These are phyloP conservation scores for Leishmania tropica DNA, from an alignment of 208 protist species.

Conservation along the genomic window DNA sequence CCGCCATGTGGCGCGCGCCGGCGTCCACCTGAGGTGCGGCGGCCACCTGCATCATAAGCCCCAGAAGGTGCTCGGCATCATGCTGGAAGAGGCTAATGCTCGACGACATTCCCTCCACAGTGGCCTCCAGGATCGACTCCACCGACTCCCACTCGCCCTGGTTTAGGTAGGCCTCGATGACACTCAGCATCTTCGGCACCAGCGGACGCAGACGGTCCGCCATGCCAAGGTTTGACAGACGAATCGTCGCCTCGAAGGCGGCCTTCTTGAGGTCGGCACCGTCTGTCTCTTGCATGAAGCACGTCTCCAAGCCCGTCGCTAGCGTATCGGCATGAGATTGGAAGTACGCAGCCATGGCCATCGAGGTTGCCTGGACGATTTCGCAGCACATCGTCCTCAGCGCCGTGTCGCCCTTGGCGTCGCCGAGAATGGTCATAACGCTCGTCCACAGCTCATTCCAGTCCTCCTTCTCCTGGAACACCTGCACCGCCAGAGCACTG, in stretches of 20 bases:
- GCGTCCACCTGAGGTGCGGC: constrained; percentile 49
- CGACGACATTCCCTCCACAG: constrained; percentile 61
- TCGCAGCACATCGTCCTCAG: constrained; percentile 82
- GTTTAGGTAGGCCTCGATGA: constrained; percentile 69
- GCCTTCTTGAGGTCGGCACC: constrained; percentile 45
- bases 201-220: constrained; percentile 43
- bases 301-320: constrained; percentile 56
- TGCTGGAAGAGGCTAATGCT: constrained; percentile 58
- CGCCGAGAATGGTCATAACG: constrained; percentile 66
- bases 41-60: constrained; percentile 78
- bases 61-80: constrained; percentile 52
- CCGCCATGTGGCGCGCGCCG: constrained; percentile 73
- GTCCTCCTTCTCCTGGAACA: constrained; percentile 61
- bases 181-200: constrained; percentile 68
- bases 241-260: constrained; percentile 68
- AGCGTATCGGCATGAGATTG: constrained; percentile 40
- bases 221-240: constrained; percentile 47
- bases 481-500: constrained; percentile 65
- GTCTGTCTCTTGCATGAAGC: constrained; percentile 36
- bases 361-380: constrained; percentile 62
- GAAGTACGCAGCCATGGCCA: constrained; percentile 63
- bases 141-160: constrained; percentile 63
- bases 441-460: constrained; percentile 82
- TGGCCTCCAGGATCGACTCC: constrained; percentile 50
- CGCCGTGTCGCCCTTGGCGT: constrained; percentile 37